phyloP scores from a whole-genome alignment of 164 flowering plant species.

The Nymphaea colorata region DNA sequence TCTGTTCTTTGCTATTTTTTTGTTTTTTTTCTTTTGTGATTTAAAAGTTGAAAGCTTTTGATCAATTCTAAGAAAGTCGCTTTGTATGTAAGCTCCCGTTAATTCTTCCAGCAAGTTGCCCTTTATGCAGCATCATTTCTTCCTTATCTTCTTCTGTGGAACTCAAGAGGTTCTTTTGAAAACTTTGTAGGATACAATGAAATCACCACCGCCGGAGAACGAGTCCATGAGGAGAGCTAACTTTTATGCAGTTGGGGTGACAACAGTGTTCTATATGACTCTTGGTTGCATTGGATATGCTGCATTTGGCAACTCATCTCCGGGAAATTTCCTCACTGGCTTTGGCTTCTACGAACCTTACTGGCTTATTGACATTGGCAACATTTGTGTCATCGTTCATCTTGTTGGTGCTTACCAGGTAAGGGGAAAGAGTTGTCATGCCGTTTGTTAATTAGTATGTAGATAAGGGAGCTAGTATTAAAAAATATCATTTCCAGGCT shows the following conservation, averaged over 20 bases:
- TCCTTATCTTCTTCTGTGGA: no score
- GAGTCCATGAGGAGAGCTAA: constrained; percentile 1
- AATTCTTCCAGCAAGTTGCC: no score
- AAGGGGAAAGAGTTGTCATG: no score
- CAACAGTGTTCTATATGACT: constrained; percentile 8
- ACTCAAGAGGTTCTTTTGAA: neutral
- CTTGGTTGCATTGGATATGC: constrained; percentile 12
- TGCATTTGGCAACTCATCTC: constrained; percentile 9
- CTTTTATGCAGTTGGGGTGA: neutral
- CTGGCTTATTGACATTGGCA: constrained; percentile 21
- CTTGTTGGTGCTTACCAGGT: constrained; percentile 36
- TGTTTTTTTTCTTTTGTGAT: neutral
- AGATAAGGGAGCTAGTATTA: no score
- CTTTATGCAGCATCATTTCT: no score
- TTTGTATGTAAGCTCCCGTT: neutral
- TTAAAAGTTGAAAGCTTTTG: neutral
- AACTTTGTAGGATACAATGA: neutral
- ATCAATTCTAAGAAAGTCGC: neutral
- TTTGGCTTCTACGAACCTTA: constrained; percentile 8
- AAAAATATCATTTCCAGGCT: no score
- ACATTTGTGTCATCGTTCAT: constrained; percentile 21
- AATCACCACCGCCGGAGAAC: constrained; percentile 7
- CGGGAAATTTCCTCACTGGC: constrained; percentile 13
- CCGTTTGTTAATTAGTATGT: no score
- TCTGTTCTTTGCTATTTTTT: neutral